phyloP scores from a whole-genome alignment of 1,284 basidiomycete species.

The Caloboletus firmus region DNA sequence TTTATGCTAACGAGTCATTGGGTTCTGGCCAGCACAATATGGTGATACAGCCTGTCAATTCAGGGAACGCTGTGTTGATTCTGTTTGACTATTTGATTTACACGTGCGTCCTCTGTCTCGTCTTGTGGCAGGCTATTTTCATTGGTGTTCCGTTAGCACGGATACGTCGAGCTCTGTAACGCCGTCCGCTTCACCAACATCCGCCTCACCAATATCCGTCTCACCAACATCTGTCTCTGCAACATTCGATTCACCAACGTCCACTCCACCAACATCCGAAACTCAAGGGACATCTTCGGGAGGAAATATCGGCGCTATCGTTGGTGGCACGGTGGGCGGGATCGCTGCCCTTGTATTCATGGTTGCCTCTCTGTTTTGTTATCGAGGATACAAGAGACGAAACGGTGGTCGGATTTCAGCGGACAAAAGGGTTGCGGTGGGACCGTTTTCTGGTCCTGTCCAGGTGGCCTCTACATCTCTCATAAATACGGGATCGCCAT shows the following conservation, averaged over 20 bases:
- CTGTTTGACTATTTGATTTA: slow-evolving; percentile 22
- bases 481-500: too few species aligned
- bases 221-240: neutral
- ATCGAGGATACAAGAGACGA: neutral
- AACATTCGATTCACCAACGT: neutral
- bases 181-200: too few species aligned
- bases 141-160: slow-evolving; percentile 3
- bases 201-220: too few species aligned
- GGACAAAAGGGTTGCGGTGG: neutral
- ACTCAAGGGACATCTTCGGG: neutral
- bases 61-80: neutral
- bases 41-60: slow-evolving; percentile 1
- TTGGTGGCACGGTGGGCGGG: slow-evolving; percentile 11
- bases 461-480: neutral
- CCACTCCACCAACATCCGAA: neutral
- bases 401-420: too few species aligned
- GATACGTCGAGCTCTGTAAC: neutral
- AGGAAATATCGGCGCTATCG: neutral
- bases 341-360: neutral
- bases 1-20: slow-evolving; percentile 15
- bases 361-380: neutral
- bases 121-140: neutral
- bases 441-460: neutral
- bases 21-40: slow-evolving; percentile 10
- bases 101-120: slow-evolving; percentile 3